A percentile compares a stretch with the other conserved stretches of the same genome.
phyloP scores from a whole-genome alignment of 2,329 filamentous ascomycete species.

The Lasiodiplodia theobromae region DNA sequence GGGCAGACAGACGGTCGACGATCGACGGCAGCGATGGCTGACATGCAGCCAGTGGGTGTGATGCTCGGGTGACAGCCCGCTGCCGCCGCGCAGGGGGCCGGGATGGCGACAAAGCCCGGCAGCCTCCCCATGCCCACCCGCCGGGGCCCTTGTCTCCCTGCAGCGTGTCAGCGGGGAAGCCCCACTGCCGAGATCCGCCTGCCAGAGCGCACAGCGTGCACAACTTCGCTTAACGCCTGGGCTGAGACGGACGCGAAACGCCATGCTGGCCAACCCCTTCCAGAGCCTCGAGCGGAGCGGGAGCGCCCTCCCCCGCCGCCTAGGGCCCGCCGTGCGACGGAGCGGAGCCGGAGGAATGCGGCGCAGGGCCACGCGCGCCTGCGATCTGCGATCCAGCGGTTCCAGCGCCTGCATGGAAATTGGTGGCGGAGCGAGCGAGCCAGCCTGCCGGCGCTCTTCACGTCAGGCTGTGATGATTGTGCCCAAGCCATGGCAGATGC shows the following conservation, averaged over 20 bases:
- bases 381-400: constrained; percentile 5
- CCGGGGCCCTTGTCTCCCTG: constrained; percentile 6
- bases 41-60: constrained; percentile 23
- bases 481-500: background rate
- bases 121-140: background rate
- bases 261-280: background rate
- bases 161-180: constrained; percentile 24
- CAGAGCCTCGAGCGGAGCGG: background rate
- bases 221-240: constrained; percentile 24
- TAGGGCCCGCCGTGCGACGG: background rate
- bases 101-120: constrained; percentile 4
- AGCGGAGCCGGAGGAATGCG: background rate
- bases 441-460: constrained; percentile 9
- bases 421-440: constrained; percentile 15
- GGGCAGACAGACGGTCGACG: background rate
- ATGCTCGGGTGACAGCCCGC: constrained; percentile 21
- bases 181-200: constrained; percentile 30
- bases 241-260: constrained; percentile 26
- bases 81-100: constrained; percentile 23
- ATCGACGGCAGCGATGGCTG: constrained; percentile 25
- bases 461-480: constrained; percentile 7
- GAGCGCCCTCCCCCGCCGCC: background rate
- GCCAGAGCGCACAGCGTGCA: constrained; percentile 22
- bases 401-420: constrained; percentile 1
- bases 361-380: constrained; percentile 3